phyloP scores from a whole-genome alignment of 176 grass and related monocot species.

The sorghum (Sorghum bicolor) region Sorghum_bicolor_NCBIv3 NC_012870.2:4311501-4312000 shows the following conservation, averaged over 20 bases:
- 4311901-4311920: not conserved
- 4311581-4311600: too few species aligned
- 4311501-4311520: too few species aligned
- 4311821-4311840: not conserved
- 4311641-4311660: not conserved
- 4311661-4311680: not conserved
- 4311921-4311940: not conserved
- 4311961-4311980: not conserved
- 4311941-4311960: not conserved
- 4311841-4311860: not conserved
- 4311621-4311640: not conserved
- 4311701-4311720: not conserved
- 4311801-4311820: not conserved
- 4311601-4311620: too few species aligned
- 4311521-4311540: too few species aligned
- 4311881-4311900: not conserved
- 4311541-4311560: too few species aligned
- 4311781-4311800: conserved; percentile 32
- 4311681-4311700: not conserved
- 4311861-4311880: not conserved
- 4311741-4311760: not conserved
- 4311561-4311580: too few species aligned
- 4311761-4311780: conserved; percentile 5
- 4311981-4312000: not conserved
- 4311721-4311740: not conserved